Conservation (phyloP, 108 stramenopile genomes). For the Pseudonitzschia pungens region DNA sequence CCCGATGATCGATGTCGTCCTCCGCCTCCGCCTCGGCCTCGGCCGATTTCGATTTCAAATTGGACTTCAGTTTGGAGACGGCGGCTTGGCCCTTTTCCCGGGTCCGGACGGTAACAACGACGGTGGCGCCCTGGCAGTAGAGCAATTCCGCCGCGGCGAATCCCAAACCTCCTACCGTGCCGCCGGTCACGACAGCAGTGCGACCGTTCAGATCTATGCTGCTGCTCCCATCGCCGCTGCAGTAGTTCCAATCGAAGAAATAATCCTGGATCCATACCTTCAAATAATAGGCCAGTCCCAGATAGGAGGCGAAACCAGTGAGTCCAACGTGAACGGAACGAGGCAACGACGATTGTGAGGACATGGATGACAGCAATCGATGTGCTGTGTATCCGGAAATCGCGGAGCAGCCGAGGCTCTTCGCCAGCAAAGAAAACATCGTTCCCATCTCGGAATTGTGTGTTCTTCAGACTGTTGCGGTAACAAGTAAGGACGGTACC, state of each 20-base stretch:
- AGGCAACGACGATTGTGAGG: background rate
- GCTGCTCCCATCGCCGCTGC: background rate
- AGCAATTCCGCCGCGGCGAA: conserved; percentile 14
- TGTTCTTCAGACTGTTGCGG: too few relatives aligned
- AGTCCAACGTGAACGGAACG: too few relatives aligned
- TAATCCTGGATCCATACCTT: conserved; percentile 10
- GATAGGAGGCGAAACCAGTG: background rate
- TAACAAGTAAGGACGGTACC: too few relatives aligned
- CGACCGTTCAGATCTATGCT: conserved; percentile 3
- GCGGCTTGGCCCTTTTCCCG: background rate
- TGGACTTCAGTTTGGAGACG: background rate
- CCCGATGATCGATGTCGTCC: background rate
- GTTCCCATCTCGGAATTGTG: conserved; percentile 1
- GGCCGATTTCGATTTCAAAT: background rate
- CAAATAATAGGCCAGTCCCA: background rate
- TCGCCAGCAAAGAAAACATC: background rate
- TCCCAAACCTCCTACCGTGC: background rate
- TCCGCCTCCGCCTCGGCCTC: background rate
- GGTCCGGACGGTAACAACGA: background rate
- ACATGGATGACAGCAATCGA: background rate
- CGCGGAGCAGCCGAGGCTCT: background rate
- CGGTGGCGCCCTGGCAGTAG: conserved; percentile 3
- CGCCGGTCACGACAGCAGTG: conserved; percentile 9
- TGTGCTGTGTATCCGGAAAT: background rate
- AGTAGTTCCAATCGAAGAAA: background rate